Percentiles rank a stretch among this genome's conserved stretches.
Evolutionary conservation across 139 green algal species (phyloP).

Genomic region (Spirogloea muscicola): DNA sequence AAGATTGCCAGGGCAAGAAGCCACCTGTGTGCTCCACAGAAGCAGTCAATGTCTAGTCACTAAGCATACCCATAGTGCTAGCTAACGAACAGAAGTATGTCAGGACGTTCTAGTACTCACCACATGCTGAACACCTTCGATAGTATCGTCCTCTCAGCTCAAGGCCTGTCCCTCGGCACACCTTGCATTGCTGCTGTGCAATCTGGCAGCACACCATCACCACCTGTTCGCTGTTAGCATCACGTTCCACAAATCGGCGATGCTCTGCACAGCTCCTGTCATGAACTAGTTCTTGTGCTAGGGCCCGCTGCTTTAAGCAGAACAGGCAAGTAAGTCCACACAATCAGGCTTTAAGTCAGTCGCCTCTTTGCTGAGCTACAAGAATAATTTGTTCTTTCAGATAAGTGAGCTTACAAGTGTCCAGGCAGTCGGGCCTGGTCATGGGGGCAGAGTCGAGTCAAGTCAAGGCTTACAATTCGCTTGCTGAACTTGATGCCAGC

Average conservation of each 20-base stretch:
- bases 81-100: not conserved
- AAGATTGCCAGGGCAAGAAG: slow-evolving; percentile 37
- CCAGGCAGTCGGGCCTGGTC: no score
- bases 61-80: not conserved
- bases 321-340: not conserved
- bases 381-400: not conserved
- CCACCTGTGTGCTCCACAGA: not conserved
- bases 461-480: slow-evolving; percentile 40
- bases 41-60: not conserved
- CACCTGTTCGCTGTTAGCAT: not conserved
- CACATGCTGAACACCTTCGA: slow-evolving; percentile 21
- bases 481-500: slow-evolving; percentile 41
- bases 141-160: slow-evolving; percentile 28
- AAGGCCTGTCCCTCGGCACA: slow-evolving; percentile 18
- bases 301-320: not conserved
- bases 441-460: not conserved
- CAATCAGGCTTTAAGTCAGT: not conserved
- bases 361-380: not conserved
- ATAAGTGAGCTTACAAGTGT: no score
- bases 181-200: slow-evolving; percentile 4
- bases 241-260: not conserved
- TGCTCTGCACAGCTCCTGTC: not conserved
- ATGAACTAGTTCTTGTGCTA: not conserved
- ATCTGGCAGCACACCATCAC: not conserved
- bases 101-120: slow-evolving; percentile 4